These are phyloP conservation scores for Leccinum barrowsii DNA, from an alignment of 768 basidiomycete genomes.

Conservation along the genomic window DNA sequence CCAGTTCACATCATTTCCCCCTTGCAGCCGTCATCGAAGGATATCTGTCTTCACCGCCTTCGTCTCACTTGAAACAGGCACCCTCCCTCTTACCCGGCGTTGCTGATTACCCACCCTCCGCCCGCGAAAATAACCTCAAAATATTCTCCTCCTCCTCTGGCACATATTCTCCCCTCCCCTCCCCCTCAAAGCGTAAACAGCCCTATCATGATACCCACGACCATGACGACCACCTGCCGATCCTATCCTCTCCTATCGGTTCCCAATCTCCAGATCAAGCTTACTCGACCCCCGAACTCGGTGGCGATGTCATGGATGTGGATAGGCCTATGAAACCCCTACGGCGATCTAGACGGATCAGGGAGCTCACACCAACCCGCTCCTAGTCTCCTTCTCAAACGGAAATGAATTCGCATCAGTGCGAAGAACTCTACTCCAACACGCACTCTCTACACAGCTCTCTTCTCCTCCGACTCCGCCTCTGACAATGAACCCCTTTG, in stretches of 20 bases:
- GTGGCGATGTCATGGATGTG: constrained; percentile 28
- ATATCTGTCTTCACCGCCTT: constrained; percentile 45
- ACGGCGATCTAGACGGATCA: constrained; percentile 31
- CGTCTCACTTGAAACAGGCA: constrained; percentile 30
- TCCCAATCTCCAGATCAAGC: constrained; percentile 24
- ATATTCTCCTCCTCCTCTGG: constrained; percentile 40
- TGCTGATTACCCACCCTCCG: constrained; percentile 45
- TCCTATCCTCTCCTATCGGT: constrained; percentile 14
- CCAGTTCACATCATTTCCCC: constrained; percentile 30
- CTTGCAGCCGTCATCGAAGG: constrained; percentile 57
- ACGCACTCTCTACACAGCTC: constrained; percentile 19
- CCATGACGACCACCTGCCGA: constrained; percentile 16
- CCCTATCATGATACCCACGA: constrained; percentile 19
- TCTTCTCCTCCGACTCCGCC: constrained; percentile 15
- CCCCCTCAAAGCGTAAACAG: constrained; percentile 37
- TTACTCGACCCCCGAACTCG: constrained; percentile 19
- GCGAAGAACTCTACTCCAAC: constrained; percentile 17
- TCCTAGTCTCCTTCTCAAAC: constrained; percentile 26
- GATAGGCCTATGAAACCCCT: constrained; percentile 37
- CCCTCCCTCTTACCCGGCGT: constrained; percentile 18
- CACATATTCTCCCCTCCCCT: constrained; percentile 29
- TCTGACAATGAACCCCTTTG: constrained; percentile 25
- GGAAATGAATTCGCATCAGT: constrained; percentile 34
- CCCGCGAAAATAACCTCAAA: constrained; percentile 53
- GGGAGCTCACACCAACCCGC: constrained; percentile 22